A percentile compares a stretch with the other conserved stretches of the same genome.
phyloP scores from a whole-genome alignment of 163 green algal genomes.

The Volvox carteri region DNA sequence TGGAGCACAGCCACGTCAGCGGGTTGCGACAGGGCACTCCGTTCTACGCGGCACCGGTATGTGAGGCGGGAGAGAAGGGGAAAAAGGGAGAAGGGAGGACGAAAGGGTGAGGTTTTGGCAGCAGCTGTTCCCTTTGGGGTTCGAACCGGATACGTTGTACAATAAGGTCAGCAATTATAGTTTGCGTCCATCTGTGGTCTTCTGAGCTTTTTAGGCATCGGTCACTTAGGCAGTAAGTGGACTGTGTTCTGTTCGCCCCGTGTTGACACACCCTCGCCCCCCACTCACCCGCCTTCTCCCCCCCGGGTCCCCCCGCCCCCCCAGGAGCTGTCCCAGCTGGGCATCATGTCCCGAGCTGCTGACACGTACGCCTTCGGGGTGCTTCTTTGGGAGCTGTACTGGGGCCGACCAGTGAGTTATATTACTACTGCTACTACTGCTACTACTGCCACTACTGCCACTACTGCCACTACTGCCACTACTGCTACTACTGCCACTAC shows the following conservation, averaged over 20 bases:
- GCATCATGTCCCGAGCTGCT: conserved; percentile 50
- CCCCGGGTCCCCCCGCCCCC: no score
- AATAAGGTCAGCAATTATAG: no score
- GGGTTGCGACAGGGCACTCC: conserved; percentile 44
- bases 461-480: neutral
- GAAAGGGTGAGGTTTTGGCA: no score
- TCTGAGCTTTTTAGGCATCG: no score
- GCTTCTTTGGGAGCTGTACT: conserved; percentile 58
- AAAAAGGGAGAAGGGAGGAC: no score
- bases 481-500: neutral
- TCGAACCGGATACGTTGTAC: no score
- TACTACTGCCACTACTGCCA: neutral
- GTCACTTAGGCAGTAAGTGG: no score
- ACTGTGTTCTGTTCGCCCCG: no score
- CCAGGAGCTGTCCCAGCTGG: conserved; percentile 34
- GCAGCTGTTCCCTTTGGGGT: no score
- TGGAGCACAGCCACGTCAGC: conserved; percentile 53
- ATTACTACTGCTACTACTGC: neutral
- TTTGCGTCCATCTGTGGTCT: no score
- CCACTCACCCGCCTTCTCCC: no score
- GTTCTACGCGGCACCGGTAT: conserved; percentile 45
- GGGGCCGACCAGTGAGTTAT: conserved; percentile 36
- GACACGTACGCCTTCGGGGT: conserved; percentile 63
- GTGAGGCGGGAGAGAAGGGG: neutral
- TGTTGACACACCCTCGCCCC: no score